Conservation (phyloP, 768 basidiomycete species). For the Rhodosporidiobolus sp. region DNA sequence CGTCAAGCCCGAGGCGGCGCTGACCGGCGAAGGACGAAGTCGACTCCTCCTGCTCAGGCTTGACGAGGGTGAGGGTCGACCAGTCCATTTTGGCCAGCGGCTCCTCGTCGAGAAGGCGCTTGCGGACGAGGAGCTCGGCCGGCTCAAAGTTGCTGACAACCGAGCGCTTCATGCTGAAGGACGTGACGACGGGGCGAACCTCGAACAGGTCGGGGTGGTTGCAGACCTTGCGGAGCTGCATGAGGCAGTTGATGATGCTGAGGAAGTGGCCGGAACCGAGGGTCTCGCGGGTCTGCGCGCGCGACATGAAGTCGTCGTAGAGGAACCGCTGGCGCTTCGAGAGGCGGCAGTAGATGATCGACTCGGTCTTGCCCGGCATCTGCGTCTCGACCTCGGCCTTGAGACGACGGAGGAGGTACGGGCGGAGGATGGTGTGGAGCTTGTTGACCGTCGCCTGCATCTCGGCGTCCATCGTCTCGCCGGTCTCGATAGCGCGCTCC, state of each 20-base stretch:
- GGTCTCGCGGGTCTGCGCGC: conserved; percentile 65
- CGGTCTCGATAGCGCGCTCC: conserved; percentile 80
- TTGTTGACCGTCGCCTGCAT: conserved; percentile 58
- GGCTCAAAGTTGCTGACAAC: conserved; percentile 49
- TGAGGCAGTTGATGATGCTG: conserved; percentile 60
- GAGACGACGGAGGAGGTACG: conserved; percentile 88
- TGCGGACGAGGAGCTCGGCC: conserved; percentile 49
- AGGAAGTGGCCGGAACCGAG: conserved; percentile 64
- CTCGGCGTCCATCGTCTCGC: conserved; percentile 65
- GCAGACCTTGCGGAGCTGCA: conserved; percentile 97
- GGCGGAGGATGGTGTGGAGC: conserved; percentile 73
- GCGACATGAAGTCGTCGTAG: conserved; percentile 75
- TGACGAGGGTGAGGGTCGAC: conserved; percentile 39
- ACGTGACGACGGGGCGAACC: conserved; percentile 51
- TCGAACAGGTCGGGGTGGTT: conserved; percentile 94
- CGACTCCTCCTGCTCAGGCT: conserved; percentile 32
- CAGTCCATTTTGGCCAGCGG: conserved; percentile 42
- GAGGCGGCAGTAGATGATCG: conserved; percentile 86
- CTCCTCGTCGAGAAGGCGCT: conserved; percentile 44
- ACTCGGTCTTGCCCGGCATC: conserved; percentile 65
- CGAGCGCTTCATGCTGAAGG: conserved; percentile 51
- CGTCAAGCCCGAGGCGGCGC: conserved; percentile 30
- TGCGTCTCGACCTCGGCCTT: conserved; percentile 88
- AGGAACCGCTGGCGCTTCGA: conserved; percentile 75
- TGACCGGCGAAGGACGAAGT: conserved; percentile 21